These are phyloP conservation scores for Austroboletus novae-zelandiae DNA, from an alignment of 1,284 basidiomycete species.

Conservation along the genomic window DNA sequence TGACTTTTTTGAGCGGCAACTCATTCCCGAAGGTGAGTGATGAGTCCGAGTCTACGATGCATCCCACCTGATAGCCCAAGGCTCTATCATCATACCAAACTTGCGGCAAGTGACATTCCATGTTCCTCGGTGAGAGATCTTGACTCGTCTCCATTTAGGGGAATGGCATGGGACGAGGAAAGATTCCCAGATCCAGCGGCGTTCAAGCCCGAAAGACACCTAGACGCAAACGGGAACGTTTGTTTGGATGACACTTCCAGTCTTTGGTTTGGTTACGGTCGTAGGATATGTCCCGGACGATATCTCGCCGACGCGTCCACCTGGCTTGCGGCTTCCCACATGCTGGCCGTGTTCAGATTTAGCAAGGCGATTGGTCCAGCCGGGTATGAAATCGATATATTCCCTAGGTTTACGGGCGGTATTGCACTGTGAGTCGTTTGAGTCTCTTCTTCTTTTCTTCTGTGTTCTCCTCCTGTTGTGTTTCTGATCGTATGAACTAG, in stretches of 20 bases:
- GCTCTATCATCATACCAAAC: conserved; percentile 21
- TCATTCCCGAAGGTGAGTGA: conserved; percentile 27
- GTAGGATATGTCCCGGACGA: conserved; percentile 24
- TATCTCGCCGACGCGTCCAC: conserved; percentile 14
- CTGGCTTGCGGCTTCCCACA: conserved; percentile 18
- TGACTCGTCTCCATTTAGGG: conserved; percentile 5
- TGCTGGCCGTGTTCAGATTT: conserved; percentile 22
- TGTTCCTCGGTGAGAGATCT: not conserved
- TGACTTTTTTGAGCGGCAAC: conserved; percentile 23
- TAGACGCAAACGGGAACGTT: conserved; percentile 18
- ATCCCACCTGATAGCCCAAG: conserved; percentile 7
- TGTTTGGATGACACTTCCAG: conserved; percentile 9
- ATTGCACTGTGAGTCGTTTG: conserved; percentile 15
- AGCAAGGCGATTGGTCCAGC: conserved; percentile 20
- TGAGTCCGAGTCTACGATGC: not conserved
- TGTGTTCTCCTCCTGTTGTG: not conserved
- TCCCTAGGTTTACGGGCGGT: conserved; percentile 16
- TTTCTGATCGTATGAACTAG: not conserved
- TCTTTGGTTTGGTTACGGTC: conserved; percentile 24
- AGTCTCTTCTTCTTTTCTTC: not conserved
- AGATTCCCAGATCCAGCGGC: conserved; percentile 18
- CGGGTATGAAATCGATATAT: conserved; percentile 26
- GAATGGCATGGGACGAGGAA: conserved; percentile 25
- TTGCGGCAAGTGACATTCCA: conserved; percentile 14
- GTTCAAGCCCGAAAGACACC: conserved; percentile 26